phyloP scores from a whole-genome alignment of 495 filamentous ascomycete genomes.

The Aspergillus carlsbadensis region DNA sequence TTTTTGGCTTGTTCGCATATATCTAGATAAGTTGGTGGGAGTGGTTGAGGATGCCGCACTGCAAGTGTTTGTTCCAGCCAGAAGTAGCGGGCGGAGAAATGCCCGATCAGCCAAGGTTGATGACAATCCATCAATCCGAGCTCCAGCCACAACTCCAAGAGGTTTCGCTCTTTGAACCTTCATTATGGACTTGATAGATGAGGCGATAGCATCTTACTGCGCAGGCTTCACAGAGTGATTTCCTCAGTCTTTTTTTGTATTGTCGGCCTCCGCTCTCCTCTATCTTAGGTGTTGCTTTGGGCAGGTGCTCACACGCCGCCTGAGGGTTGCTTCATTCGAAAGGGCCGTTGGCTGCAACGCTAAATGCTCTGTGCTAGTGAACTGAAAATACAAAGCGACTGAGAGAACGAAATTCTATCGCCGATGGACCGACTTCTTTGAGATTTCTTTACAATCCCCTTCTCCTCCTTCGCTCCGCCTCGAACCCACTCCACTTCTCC shows the following conservation, averaged over 20 bases:
- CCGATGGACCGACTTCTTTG: conserved; percentile 2
- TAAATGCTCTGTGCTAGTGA: neutral
- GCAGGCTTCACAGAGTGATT: neutral
- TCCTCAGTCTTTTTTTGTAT: neutral
- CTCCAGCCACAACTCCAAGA: neutral
- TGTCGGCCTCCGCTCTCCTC: neutral
- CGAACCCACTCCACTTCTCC: neutral
- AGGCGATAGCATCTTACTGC: neutral
- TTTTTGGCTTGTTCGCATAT: no score
- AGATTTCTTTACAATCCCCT: neutral
- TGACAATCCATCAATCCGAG: neutral
- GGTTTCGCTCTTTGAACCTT: neutral
- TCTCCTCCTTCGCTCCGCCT: neutral
- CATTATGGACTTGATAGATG: neutral
- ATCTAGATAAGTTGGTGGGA: no score
- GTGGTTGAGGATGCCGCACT: no score
- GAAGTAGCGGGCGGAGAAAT: conserved; percentile 8
- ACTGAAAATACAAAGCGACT: neutral
- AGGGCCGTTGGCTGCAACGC: neutral
- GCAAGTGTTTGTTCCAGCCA: no score
- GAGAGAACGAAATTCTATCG: neutral
- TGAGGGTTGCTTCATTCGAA: neutral
- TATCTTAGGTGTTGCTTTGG: neutral
- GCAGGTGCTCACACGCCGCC: conserved; percentile 10
- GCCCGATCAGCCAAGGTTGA: conserved; percentile 8